Conservation (phyloP, 768 basidiomycete genomes). For the Gyrodon lividus region DNA sequence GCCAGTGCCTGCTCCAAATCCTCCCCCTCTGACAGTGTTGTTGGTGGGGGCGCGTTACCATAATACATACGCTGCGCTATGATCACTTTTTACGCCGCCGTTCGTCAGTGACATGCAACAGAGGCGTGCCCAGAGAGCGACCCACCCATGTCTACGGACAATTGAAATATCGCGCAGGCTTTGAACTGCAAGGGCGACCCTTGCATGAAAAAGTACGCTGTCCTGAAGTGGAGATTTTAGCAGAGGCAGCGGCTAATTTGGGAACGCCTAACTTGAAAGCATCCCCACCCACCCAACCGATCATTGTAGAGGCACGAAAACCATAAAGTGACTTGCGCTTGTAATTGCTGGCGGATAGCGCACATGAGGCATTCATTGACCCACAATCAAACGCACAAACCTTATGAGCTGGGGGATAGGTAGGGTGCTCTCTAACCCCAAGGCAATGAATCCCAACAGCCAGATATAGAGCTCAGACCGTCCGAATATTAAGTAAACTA, state of each 20-base stretch:
- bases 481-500: slow-evolving; percentile 73
- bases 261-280: slow-evolving; percentile 65
- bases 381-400: slow-evolving; percentile 34
- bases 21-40: slow-evolving; percentile 47
- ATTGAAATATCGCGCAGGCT: slow-evolving; percentile 79
- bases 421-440: slow-evolving; percentile 84
- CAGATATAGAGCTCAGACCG: slow-evolving; percentile 58
- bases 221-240: slow-evolving; percentile 43
- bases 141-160: slow-evolving; percentile 76
- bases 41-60: slow-evolving; percentile 63
- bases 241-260: slow-evolving; percentile 3
- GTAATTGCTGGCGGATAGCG: slow-evolving; percentile 57
- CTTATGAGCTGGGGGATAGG: slow-evolving; percentile 83
- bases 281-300: slow-evolving; percentile 86
- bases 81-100: slow-evolving; percentile 50
- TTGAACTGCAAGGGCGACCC: slow-evolving; percentile 77
- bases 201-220: slow-evolving; percentile 77
- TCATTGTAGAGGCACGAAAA: slow-evolving; percentile 76
- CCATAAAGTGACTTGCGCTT: slow-evolving; percentile 79
- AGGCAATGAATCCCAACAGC: slow-evolving; percentile 69
- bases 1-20: slow-evolving; percentile 76
- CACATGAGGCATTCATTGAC: slow-evolving; percentile 19
- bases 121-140: slow-evolving; percentile 9
- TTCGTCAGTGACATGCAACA: slow-evolving; percentile 8
- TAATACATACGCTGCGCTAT: slow-evolving; percentile 72